Percentiles rank a stretch among this genome's conserved stretches.
Conservation (phyloP, 306 rosid species). For the Delonix regia region DNA sequence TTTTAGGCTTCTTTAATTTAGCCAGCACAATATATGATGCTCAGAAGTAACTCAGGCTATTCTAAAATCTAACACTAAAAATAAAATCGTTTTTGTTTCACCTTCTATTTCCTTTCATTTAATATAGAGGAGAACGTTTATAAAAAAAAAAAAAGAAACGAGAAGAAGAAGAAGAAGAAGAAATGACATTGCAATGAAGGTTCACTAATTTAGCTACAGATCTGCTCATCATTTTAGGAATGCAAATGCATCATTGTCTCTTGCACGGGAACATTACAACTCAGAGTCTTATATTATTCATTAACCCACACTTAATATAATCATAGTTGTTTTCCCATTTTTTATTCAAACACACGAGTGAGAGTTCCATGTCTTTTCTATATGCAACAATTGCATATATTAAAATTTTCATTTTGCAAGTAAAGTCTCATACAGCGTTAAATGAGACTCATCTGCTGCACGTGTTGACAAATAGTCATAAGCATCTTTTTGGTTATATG, state of each 20-base stretch:
- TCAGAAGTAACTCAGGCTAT: no score
- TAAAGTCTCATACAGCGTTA: not conserved
- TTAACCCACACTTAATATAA: not conserved
- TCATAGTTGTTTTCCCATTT: not conserved
- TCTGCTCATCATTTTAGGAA: not conserved
- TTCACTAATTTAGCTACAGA: not conserved
- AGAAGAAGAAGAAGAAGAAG: no score
- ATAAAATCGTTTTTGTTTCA: no score
- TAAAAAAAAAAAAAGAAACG: no score
- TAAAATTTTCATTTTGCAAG: not conserved
- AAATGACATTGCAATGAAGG: not conserved
- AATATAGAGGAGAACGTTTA: no score
- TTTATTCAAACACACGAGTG: not conserved
- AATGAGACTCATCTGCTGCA: constrained; percentile 5
- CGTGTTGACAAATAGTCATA: not conserved
- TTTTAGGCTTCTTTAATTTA: no score
- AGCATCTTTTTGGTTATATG: not conserved
- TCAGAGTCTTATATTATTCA: not conserved
- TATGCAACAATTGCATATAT: not conserved
- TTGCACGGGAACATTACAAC: not conserved
- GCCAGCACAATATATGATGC: no score
- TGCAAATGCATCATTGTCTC: not conserved
- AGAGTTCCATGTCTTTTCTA: not conserved
- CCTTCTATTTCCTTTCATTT: no score
- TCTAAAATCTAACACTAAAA: no score